Evolutionary conservation across 805 yeast species (phyloP).

Genomic region (Kuraishia hungarica): DNA sequence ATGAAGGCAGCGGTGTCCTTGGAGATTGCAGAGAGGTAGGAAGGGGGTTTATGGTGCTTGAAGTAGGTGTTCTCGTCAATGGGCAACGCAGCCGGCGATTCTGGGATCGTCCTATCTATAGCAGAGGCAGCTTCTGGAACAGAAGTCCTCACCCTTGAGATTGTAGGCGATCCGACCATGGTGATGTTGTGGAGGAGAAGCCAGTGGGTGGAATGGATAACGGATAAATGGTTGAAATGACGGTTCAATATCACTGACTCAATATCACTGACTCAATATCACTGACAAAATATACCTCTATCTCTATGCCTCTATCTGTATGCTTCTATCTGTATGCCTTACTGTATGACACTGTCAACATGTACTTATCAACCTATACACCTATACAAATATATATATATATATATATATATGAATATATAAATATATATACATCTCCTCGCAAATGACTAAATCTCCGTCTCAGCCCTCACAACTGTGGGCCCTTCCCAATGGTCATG

Average conservation of each 20-base stretch:
- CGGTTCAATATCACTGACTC: too few species aligned
- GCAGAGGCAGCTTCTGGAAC: slow-evolving; percentile 66
- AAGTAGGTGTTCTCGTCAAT: slow-evolving; percentile 75
- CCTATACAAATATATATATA: too few species aligned
- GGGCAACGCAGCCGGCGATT: slow-evolving; percentile 67
- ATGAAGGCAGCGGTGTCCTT: slow-evolving; percentile 54
- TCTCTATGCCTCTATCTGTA: neutral
- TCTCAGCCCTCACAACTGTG: too few species aligned
- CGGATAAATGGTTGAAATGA: too few species aligned
- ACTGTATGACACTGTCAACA: neutral
- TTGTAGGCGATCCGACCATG: slow-evolving; percentile 4
- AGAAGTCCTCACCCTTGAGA: slow-evolving; percentile 45
- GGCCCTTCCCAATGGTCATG: neutral
- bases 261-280: too few species aligned
- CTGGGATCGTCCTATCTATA: slow-evolving; percentile 69
- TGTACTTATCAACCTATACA: too few species aligned
- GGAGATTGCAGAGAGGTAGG: slow-evolving; percentile 57
- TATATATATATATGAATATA: too few species aligned
- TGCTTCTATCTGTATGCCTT: neutral
- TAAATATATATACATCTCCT: too few species aligned
- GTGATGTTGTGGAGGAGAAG: too few species aligned
- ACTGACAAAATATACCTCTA: too few species aligned
- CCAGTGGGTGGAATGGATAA: too few species aligned
- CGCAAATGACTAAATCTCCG: too few species aligned
- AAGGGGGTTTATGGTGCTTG: slow-evolving; percentile 62